phyloP scores from a whole-genome alignment of 1,139 yeast genomes.

The Debaryomyces sp. region DNA sequence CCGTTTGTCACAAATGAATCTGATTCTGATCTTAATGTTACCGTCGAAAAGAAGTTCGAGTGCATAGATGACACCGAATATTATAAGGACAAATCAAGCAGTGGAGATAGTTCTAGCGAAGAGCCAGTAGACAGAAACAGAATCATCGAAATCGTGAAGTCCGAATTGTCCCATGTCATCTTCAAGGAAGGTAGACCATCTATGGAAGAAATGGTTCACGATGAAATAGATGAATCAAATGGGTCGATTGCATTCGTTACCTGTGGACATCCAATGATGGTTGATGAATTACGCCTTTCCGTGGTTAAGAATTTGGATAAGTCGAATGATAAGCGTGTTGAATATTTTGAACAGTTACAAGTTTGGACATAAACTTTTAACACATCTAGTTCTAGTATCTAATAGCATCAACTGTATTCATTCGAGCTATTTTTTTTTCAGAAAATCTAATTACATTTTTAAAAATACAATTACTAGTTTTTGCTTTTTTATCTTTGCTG shows the following conservation, averaged over 20 bases:
- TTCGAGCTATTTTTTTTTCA: no score
- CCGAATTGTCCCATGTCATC: constrained; percentile 28
- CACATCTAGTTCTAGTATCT: no score
- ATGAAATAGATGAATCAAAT: constrained; percentile 29
- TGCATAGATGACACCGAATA: constrained; percentile 1
- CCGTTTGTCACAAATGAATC: constrained; percentile 17
- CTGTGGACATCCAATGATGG: constrained; percentile 59
- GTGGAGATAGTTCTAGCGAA: constrained; percentile 3
- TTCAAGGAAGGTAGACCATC: constrained; percentile 39
- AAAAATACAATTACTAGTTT: no score
- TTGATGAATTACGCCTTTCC: constrained; percentile 47
- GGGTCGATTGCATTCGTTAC: constrained; percentile 47
- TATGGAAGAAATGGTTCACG: constrained; percentile 26
- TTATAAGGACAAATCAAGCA: not conserved
- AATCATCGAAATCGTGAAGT: constrained; percentile 17
- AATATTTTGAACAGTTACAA: constrained; percentile 42
- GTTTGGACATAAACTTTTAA: constrained; percentile 35
- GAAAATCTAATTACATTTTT: no score
- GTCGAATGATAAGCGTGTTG: constrained; percentile 31
- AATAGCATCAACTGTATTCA: no score
- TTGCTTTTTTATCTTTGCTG: no score
- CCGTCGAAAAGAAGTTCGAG: constrained; percentile 12
- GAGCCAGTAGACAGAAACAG: constrained; percentile 9
- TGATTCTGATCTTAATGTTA: constrained; percentile 21
- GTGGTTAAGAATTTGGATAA: constrained; percentile 33